Conservation (phyloP, 768 basidiomycete species). For the Leucogyrophana mollusca region DNA sequence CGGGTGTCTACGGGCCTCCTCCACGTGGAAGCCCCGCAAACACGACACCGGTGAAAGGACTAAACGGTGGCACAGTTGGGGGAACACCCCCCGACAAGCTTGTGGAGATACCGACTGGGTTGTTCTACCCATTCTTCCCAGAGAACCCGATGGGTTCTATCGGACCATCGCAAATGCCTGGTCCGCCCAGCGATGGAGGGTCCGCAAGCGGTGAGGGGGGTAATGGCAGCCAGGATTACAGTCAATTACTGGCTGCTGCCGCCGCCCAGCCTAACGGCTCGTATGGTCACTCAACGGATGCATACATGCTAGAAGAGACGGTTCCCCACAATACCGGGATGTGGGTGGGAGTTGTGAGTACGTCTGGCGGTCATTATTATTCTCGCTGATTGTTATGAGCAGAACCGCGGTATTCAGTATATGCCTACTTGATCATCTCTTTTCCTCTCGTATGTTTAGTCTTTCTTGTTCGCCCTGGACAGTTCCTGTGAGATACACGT, state of each 20-base stretch:
- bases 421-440: neutral
- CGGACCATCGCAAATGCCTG: constrained; percentile 13
- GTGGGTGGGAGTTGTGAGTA: constrained; percentile 48
- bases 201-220: constrained; percentile 13
- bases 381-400: constrained; percentile 25
- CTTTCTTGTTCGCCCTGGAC: constrained; percentile 8
- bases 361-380: constrained; percentile 25
- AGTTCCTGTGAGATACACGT: constrained; percentile 18
- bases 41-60: constrained; percentile 26
- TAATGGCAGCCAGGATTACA: constrained; percentile 40
- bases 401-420: constrained; percentile 2
- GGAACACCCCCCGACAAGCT: constrained; percentile 34
- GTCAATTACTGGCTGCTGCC: constrained; percentile 55
- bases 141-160: constrained; percentile 40
- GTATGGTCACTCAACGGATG: constrained; percentile 52
- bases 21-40: constrained; percentile 23
- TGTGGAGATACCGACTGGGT: constrained; percentile 62
- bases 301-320: constrained; percentile 71
- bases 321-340: constrained; percentile 37
- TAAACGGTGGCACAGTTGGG: constrained; percentile 20
- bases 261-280: constrained; percentile 49
- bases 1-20: constrained; percentile 24
- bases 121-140: constrained; percentile 81
- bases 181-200: constrained; percentile 17
- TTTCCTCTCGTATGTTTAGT: neutral